Evolutionary conservation across 768 basidiomycete genomes (phyloP), one percentile per base, ranked within the genome.

Genomic region (Serpula lacrymans): DNA sequence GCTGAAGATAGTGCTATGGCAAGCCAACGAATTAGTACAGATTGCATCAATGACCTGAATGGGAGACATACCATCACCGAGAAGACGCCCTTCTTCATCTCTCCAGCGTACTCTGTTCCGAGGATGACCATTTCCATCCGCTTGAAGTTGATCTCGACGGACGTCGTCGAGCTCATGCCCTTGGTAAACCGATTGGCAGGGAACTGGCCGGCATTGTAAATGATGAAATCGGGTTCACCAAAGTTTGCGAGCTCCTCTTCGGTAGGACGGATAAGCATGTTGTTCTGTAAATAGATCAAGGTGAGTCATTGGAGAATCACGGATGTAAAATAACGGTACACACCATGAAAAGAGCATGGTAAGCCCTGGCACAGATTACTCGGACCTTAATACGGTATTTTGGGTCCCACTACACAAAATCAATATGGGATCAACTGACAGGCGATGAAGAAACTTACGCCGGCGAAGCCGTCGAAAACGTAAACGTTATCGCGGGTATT

Each of bases 1-100:
- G 96, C 73, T 95, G 92, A 46, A 99, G 78, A 65, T 98, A 99
- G 70, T 99, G 95, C 83, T 85, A 49, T 24, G 53, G 30, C 41
- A 29, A 29, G 14, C 28, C 28, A 10, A 29, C 10, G 14, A 29
- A 10, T n/a, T 10, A 29, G 14, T 10, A 7, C 1, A 18, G 5
- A 34, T 9, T 3, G 27, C 24, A 9, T 4, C 11, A 4, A 52
- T 29, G 10, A 29, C 10, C 28, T 14, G 10, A 10, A 12, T n/a
- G n/a, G 43, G 26, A 27, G 33, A 47, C 70, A 16, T 48, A 82
- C 82, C 95, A 99, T 99, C 53, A 99, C 93, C 31, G 88, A 91
- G 74, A 99, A 99, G 63, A 99, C 90, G 59, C 96, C 96, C 81
- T 99, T 99, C 74, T 99, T 99, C 96, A 99, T 99, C 74, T 99